A percentile compares a stretch with the other conserved stretches of the same genome.
Conservation (phyloP, 2,329 filamentous ascomycete species). For the Rhinocladiella mackenziei region DNA sequence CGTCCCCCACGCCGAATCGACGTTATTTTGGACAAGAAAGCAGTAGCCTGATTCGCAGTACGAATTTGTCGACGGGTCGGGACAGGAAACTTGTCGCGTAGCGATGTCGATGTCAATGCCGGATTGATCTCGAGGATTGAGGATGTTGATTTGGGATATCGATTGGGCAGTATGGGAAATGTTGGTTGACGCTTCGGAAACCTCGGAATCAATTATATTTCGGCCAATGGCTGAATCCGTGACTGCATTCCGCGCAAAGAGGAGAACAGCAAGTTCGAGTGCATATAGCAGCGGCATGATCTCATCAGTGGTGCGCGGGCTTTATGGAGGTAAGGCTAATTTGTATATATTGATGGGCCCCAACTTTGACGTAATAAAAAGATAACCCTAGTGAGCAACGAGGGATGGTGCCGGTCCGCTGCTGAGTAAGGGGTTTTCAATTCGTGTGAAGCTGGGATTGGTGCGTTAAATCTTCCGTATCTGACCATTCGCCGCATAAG, state of each 20-base stretch:
- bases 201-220: conserved; percentile 6
- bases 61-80: conserved; percentile 13
- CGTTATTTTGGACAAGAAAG: conserved; percentile 16
- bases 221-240: not conserved
- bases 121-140: not conserved
- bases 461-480: conserved; percentile 2
- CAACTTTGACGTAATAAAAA: no score
- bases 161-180: not conserved
- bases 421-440: conserved; percentile 2
- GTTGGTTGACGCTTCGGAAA: conserved; percentile 11
- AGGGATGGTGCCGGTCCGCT: not conserved
- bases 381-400: no score
- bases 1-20: conserved; percentile 16
- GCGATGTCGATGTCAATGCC: not conserved
- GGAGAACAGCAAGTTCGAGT: conserved; percentile 2
- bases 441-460: conserved; percentile 11
- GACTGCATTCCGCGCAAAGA: not conserved
- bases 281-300: not conserved
- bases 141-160: conserved; percentile 2
- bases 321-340: not conserved
- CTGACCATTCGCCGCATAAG: not conserved
- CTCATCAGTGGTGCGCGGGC: not conserved
- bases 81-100: conserved; percentile 17
- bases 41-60: conserved; percentile 18
- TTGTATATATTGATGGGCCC: not conserved